phyloP scores from a whole-genome alignment of 257 asterid genomes.

The Plectranthus barbatus region DNA sequence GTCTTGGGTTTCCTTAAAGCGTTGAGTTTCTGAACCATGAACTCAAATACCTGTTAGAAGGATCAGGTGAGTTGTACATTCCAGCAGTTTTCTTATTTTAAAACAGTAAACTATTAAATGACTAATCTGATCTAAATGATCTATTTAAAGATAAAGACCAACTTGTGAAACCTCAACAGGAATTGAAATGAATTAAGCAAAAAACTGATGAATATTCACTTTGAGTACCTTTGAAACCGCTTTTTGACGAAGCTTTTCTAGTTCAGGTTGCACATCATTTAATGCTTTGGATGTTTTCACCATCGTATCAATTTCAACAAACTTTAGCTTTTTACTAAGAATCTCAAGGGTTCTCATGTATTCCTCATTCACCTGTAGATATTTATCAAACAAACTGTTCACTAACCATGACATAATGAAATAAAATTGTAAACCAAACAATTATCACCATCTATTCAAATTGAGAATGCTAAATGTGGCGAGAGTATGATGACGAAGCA shows the following conservation, averaged over 20 bases:
- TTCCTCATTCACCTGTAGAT: constrained; percentile 83
- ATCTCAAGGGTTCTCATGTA: constrained; percentile 81
- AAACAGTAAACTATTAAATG: background rate
- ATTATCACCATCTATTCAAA: constrained; percentile 12
- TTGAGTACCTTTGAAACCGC: constrained; percentile 84
- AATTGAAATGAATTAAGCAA: background rate
- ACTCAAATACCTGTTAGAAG: constrained; percentile 68
- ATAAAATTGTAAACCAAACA: constrained; percentile 3
- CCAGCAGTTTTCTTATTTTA: background rate
- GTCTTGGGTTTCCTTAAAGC: constrained; percentile 99
- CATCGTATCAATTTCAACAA: constrained; percentile 63
- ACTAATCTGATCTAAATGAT: constrained; percentile 11
- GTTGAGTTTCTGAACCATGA: constrained; percentile 81
- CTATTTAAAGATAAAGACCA: constrained; percentile 2
- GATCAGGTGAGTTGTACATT: constrained; percentile 8
- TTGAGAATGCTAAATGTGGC: constrained; percentile 16
- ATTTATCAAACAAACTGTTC: constrained; percentile 8
- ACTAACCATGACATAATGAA: constrained; percentile 10
- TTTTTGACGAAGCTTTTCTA: constrained; percentile 92
- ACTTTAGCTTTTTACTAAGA: constrained; percentile 84
- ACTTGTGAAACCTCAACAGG: constrained; percentile 1
- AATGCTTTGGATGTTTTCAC: constrained; percentile 85
- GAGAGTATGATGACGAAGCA: constrained; percentile 2
- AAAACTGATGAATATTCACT: constrained; percentile 2
- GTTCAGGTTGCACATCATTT: constrained; percentile 89